Conservation (phyloP, 75 land plant genomes). For the Selaginella tamariscina region DNA sequence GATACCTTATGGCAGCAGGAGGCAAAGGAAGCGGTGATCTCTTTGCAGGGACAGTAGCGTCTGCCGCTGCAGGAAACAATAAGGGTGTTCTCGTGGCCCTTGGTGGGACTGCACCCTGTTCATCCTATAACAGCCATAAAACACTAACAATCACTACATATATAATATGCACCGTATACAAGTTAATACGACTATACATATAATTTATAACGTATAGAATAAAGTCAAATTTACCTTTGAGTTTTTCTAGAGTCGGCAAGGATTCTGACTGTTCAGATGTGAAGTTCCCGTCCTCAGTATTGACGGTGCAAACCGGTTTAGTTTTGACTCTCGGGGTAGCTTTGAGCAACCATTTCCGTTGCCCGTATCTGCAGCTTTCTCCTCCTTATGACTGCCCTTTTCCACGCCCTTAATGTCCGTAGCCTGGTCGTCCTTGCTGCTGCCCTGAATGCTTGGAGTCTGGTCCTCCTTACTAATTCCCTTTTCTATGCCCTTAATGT, state of each 20-base stretch:
- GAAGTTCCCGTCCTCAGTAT: neutral
- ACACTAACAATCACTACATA: no score
- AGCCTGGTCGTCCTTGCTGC: no score
- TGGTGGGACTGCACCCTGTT: neutral
- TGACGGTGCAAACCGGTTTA: slow-evolving; percentile 4
- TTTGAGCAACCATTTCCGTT: no score
- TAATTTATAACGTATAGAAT: no score
- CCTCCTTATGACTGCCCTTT: neutral
- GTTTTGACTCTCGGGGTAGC: no score
- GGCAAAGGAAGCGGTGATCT: neutral
- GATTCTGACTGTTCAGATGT: neutral
- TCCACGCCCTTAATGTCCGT: no score
- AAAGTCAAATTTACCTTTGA: no score
- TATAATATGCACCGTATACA: no score
- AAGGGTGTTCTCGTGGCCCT: neutral
- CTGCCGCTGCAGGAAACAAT: no score
- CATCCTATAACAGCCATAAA: neutral
- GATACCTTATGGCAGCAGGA: neutral
- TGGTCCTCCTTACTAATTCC: no score
- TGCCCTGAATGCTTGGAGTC: neutral
- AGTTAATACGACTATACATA: no score
- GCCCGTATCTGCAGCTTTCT: neutral
- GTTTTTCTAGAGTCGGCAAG: neutral
- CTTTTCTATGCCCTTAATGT: no score
- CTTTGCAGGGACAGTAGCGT: neutral